Base-by-base conservation (phyloP, 805 yeast species). In the Sungouiella blattae region DNA sequence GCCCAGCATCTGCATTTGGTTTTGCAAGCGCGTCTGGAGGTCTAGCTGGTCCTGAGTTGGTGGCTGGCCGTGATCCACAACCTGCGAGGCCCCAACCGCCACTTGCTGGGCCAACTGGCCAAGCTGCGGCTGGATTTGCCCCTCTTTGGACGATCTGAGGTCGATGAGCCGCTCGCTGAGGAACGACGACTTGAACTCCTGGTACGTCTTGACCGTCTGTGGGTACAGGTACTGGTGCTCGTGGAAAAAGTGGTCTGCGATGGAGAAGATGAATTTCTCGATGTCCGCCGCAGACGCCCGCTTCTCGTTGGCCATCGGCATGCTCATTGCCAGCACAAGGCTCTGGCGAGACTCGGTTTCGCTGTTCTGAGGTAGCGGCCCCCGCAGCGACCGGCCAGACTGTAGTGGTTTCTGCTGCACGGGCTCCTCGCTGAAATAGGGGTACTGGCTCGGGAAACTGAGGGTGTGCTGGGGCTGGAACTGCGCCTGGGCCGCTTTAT, bases 181-280 rank as follows among this genome's bases (percentile, higher is more conserved):
- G 37, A 68, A 67, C 14, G 71, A 57, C 30, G 49, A 54, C 45
- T 67, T 67, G 48, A 68, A 67, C 38, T 67, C 70, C 40, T 65
- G 71, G 47, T 66, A 68, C 9, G 63, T 50, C 46, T 66, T 64
- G 28, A 62, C 47, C 11, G 72, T 65, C 41, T 67, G 70, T 4
- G 73, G 73, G 36, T 64, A 68, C 30, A 64, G 69, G 39, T 54
- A 62, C 36, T 57, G 64, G 45, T 63, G 59, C 28, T 62, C 64
- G 38, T 52, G 58, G 53, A 68, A 67, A 38, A 66, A 68, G 29
- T 59, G 46, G 47, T 65, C 72, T 5, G 70, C 73, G 46, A 62
- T 63, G 49, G 60, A 56, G 37, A 58, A 62, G 18, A 67, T 53
- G 32, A 67, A 66, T 30, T 65, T 46, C 45, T 67, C 72, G 24